Evolutionary conservation across 805 yeast species (phyloP).

Genomic region (Kluyveromyces wickerhamii): DNA sequence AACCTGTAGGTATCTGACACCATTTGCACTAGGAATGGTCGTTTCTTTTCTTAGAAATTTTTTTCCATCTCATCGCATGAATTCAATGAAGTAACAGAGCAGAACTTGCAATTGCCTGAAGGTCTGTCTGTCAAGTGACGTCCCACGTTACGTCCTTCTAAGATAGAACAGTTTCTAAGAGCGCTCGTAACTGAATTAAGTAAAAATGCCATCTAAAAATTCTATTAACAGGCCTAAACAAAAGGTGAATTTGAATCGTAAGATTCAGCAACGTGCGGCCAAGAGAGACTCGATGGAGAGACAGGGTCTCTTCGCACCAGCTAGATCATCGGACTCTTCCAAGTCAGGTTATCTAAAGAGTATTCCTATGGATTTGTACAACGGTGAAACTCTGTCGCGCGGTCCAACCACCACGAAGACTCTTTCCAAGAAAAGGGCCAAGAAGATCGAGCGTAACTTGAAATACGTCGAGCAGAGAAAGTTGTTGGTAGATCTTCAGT

Average conservation of each 20-base stretch:
- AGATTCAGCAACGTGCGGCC: constrained; percentile 42
- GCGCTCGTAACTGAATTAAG: too few species aligned
- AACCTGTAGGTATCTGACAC: neutral
- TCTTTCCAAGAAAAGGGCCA: constrained; percentile 67
- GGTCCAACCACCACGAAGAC: constrained; percentile 44
- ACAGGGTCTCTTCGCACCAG: constrained; percentile 34
- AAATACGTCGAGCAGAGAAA: constrained; percentile 59
- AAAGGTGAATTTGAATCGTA: constrained; percentile 42
- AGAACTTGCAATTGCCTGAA: too few species aligned
- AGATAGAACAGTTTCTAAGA: too few species aligned
- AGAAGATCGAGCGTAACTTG: constrained; percentile 72
- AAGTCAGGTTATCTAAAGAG: constrained; percentile 36
- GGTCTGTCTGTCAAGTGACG: too few species aligned
- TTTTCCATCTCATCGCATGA: constrained; percentile 14
- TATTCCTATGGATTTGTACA: constrained; percentile 37
- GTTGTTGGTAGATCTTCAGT: constrained; percentile 41
- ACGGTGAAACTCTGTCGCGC: constrained; percentile 19
- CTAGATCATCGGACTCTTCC: constrained; percentile 39
- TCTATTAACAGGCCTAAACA: constrained; percentile 74
- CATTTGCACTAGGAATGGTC: neutral
- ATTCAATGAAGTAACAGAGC: constrained; percentile 5
- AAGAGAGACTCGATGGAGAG: constrained; percentile 48
- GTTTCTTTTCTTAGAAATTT: constrained; percentile 5
- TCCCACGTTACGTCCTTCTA: too few species aligned
- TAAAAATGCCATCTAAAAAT: constrained; percentile 70